These are phyloP conservation scores for Yamagishiella unicocca DNA, from an alignment of 139 green algal genomes.

Conservation along the genomic window DNA sequence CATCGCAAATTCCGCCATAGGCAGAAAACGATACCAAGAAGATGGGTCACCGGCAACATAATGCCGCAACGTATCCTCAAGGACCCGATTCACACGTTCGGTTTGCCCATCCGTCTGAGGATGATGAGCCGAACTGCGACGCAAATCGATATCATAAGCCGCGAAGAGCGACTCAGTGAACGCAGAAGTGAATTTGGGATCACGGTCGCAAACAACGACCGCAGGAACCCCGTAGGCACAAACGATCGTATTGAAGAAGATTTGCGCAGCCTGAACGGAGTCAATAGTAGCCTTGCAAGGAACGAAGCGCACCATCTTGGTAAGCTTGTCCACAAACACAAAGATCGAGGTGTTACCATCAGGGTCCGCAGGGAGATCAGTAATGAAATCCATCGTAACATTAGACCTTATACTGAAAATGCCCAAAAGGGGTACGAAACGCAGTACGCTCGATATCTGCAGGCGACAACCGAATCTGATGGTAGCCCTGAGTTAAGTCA, in stretches of 20 bases:
- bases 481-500: constrained; percentile 57
- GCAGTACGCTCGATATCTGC: constrained; percentile 53
- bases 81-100: background rate
- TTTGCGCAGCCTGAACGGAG: too few species aligned
- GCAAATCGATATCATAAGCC: background rate
- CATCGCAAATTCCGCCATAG: background rate
- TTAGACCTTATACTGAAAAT: constrained; percentile 63
- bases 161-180: background rate
- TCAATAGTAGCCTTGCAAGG: too few species aligned
- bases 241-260: too few species aligned
- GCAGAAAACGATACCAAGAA: background rate
- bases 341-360: too few species aligned
- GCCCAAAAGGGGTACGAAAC: constrained; percentile 60
- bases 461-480: constrained; percentile 47
- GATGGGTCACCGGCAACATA: background rate
- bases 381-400: too few species aligned
- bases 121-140: background rate
- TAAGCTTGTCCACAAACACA: too few species aligned
- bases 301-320: too few species aligned
- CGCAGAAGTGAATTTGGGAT: background rate
- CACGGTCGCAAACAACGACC: background rate
- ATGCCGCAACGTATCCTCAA: background rate
- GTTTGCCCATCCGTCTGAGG: too few species aligned
- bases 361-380: too few species aligned
- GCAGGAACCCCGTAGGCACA: too few species aligned